phyloP scores from a whole-genome alignment of 345 rosid species.

The Murraya paniculata region DNA sequence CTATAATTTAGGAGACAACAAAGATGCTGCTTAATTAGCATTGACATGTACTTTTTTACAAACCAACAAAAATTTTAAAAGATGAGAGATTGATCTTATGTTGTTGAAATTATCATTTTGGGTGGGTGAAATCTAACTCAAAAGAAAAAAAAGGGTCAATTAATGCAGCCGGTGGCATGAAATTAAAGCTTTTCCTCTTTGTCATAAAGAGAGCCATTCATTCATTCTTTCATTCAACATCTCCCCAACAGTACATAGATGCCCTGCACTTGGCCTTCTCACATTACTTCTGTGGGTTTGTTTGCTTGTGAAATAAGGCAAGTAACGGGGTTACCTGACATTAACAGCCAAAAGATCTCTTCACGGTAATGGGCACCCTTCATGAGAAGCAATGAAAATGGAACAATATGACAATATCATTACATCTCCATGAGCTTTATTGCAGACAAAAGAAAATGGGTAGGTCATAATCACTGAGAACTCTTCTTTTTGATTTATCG shows the following conservation, averaged over 20 bases:
- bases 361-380: constrained; percentile 25
- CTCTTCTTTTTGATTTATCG: neutral
- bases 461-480: constrained; percentile 22
- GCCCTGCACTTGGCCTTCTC: constrained; percentile 2
- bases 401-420: constrained; percentile 10
- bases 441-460: constrained; percentile 42
- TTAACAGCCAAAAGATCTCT: constrained; percentile 19
- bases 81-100: no score
- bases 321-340: constrained; percentile 18
- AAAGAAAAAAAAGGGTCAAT: neutral
- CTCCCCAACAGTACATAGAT: neutral
- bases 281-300: neutral
- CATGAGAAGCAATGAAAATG: constrained; percentile 5
- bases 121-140: no score
- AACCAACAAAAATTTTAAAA: no score
- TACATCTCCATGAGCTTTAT: neutral
- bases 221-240: neutral
- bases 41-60: neutral
- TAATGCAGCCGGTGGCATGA: neutral
- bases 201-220: neutral
- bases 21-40: neutral
- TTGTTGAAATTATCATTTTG: no score
- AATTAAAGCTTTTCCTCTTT: neutral
- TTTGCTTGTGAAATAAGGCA: constrained; percentile 16
- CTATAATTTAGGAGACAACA: neutral